Percentiles rank a stretch among this genome's conserved stretches.
These are phyloP conservation scores for Fusarium veterinarium DNA, from an alignment of 2,329 filamentous ascomycete genomes.

Conservation along the genomic window DNA sequence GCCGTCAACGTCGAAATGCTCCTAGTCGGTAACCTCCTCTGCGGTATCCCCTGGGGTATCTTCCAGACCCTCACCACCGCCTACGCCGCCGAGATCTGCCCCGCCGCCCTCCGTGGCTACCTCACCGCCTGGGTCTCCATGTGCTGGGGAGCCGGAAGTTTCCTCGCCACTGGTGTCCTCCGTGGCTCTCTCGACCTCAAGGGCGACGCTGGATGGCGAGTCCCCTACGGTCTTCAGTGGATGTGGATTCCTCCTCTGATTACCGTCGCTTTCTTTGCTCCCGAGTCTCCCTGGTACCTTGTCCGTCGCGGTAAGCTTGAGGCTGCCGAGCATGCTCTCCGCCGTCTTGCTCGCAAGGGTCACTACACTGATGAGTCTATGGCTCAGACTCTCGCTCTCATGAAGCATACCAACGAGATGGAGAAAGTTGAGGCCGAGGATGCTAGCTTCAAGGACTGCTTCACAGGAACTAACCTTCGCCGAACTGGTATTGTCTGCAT, in stretches of 20 bases:
- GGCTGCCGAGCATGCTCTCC: conserved; percentile 53
- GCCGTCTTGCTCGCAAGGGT: conserved; percentile 51
- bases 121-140: conserved; percentile 61
- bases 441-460: conserved; percentile 62
- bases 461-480: conserved; percentile 56
- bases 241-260: conserved; percentile 58
- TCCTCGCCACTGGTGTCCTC: conserved; percentile 57
- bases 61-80: conserved; percentile 60
- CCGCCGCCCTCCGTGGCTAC: conserved; percentile 58
- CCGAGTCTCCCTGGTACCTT: conserved; percentile 63
- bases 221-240: conserved; percentile 63
- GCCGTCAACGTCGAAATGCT: conserved; percentile 53
- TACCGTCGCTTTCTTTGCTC: conserved; percentile 55
- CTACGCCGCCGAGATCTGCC: conserved; percentile 61
- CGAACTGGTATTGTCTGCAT: conserved; percentile 54
- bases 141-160: conserved; percentile 61
- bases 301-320: conserved; percentile 54
- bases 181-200: conserved; percentile 51
- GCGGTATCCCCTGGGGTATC: conserved; percentile 59
- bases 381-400: conserved; percentile 54
- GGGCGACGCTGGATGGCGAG: conserved; percentile 57
- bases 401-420: conserved; percentile 56
- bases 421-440: conserved; percentile 55
- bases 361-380: conserved; percentile 54
- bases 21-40: conserved; percentile 57